phyloP scores from a whole-genome alignment of 768 basidiomycete genomes.

The Suillus ampliporus region DNA sequence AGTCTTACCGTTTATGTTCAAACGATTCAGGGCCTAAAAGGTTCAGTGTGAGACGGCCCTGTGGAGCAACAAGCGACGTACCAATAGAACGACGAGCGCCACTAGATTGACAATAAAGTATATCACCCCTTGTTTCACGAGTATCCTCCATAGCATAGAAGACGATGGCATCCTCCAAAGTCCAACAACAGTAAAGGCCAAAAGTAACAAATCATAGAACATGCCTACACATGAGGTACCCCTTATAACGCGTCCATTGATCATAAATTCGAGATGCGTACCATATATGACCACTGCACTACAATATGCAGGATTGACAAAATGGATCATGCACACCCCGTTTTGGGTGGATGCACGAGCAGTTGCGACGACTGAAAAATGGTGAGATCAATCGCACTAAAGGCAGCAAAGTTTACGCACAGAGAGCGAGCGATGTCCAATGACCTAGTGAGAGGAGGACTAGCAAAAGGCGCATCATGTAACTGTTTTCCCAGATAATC shows the following conservation, averaged over 20 bases:
- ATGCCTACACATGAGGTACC: background rate
- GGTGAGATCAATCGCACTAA: background rate
- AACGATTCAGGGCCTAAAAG: background rate
- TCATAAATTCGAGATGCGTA: background rate
- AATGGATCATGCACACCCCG: background rate
- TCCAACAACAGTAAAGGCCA: background rate
- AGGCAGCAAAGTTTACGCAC: background rate
- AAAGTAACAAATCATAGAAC: background rate
- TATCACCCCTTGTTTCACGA: constrained; percentile 1
- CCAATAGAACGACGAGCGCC: background rate
- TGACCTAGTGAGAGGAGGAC: background rate
- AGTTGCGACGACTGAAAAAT: background rate
- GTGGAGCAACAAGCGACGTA: background rate
- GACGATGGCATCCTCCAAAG: background rate
- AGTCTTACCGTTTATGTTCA: background rate
- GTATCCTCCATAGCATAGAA: constrained; percentile 1
- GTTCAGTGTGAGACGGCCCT: background rate
- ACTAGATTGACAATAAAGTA: background rate
- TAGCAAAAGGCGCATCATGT: background rate
- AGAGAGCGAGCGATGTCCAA: background rate
- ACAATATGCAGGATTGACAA: background rate
- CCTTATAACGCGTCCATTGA: background rate
- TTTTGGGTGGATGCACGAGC: background rate
- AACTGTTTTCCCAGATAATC: constrained; percentile 3
- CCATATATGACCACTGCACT: background rate